Evolutionary conservation across 208 protist genomes (phyloP), one percentile per base, ranked within the genome.

Genomic region (Acanthamoeba culbertsoni): DNA sequence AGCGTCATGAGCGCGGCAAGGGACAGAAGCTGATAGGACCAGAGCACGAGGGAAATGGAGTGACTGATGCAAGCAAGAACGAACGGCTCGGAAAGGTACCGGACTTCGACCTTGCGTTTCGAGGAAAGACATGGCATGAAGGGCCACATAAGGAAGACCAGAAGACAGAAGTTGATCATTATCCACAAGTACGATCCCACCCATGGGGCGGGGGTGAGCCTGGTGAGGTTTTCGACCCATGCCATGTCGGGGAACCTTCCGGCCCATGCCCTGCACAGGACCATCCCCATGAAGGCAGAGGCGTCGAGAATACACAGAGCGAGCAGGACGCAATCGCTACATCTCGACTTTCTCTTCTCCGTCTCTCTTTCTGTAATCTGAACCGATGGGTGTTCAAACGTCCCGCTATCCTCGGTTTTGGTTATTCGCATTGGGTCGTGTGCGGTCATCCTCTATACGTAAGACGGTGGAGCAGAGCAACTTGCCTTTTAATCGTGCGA

Each of bases 131-230:
- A 84, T 0, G 73, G 73, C n/a, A 84, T n/a, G 73, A 84, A 84
- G 43, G 73, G 45, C 73, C 73, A 84, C 43, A 84, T 18, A 28
- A 84, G 42, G 43, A 57, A 84, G 73, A 16, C 73, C n/a, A 84
- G 42, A 1, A 84, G 45, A 20, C 43, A 0, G 23, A 57, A 28
- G 43, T 37, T 55, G 73, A 31, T 57, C 23, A 8, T 45, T 12
- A 26, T 37, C 73, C 73, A 84, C 43, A 55, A 1, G 45, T 6
- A n/a, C 43, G 45, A 3, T 2, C 12, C 42, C n/a, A 84, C 73
- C 42, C 42, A 84, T 16, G 43, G n/a, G n/a, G 73, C 43, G 6
- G 23, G 0, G n/a, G 73, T 40, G 16, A 84, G 73, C 26, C n/a
- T 37, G 5, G 45, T 37, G n/a, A 23, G 43, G n/a, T 57, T 57